phyloP scores from a whole-genome alignment of 1,139 yeast species.

The Sugiyamaella xylanicola region DNA sequence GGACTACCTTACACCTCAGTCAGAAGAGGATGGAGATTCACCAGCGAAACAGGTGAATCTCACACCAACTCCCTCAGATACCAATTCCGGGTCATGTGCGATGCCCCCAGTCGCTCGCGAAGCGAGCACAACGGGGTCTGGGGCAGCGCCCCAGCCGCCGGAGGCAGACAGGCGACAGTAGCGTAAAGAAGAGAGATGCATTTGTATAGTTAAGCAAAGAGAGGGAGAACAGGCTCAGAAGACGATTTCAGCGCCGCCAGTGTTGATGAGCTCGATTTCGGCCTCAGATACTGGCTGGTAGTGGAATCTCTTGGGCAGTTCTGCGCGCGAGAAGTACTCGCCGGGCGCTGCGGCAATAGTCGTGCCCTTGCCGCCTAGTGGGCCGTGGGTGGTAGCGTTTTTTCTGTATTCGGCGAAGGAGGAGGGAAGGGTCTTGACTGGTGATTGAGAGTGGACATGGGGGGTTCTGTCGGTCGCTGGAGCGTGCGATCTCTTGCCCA shows the following conservation, averaged over 20 bases:
- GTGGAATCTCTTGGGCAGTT: conserved; percentile 71
- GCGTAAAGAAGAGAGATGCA: conserved; percentile 6
- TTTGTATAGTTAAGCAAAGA: conserved; percentile 13
- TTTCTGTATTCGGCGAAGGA: conserved; percentile 46
- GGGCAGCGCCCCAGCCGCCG: conserved; percentile 7
- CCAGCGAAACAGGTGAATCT: too few relatives aligned
- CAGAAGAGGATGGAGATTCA: too few relatives aligned
- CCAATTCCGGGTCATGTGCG: too few relatives aligned
- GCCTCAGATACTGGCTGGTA: conserved; percentile 59
- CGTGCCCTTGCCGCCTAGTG: conserved; percentile 36
- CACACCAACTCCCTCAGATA: too few relatives aligned
- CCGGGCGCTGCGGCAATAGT: conserved; percentile 51
- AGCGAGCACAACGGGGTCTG: background rate
- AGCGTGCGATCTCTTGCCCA: conserved; percentile 42
- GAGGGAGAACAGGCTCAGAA: conserved; percentile 24
- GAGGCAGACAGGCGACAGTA: background rate
- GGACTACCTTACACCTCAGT: too few relatives aligned
- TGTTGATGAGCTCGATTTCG: conserved; percentile 73
- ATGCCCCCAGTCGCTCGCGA: background rate
- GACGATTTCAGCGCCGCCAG: conserved; percentile 68
- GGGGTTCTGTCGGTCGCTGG: conserved; percentile 45
- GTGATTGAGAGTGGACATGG: conserved; percentile 51
- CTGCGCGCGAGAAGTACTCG: conserved; percentile 58
- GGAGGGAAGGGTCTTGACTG: conserved; percentile 50
- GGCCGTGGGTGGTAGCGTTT: conserved; percentile 49